Evolutionary conservation across 1,284 basidiomycete species (phyloP), one percentile per base, ranked within the genome.

Genomic region (Chiua sp.): DNA sequence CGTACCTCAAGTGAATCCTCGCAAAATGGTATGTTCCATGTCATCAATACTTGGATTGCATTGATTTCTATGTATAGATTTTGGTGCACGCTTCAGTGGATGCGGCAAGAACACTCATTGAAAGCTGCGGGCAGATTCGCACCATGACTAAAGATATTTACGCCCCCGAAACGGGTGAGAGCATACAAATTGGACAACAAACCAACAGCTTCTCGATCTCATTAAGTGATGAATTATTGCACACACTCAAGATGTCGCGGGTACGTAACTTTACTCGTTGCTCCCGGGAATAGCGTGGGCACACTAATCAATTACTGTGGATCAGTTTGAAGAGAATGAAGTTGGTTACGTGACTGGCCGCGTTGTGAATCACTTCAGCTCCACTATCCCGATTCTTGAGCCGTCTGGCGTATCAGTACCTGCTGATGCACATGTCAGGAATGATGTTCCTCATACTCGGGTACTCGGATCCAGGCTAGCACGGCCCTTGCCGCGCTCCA

Each of bases 271-370:
- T 37, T 32, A 18, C 44, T 51, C 22, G 3, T 37, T 16, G 22
- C 54, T 37, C 30, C 15, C 22, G 2, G 39, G 42, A 39, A 42
- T 23, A 51, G 39, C 48, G 51, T 56, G 7, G 20, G 60, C n/a
- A 56, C 54, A 6, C 58, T 56, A 55, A 54, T 52, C 35, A 55
- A 52, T 51, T 62, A 46, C 55, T 53, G 56, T 55, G 51, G 64
- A 22, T 47, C 11, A 97, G 92, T 98, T 98, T 71, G 98, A 99
- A 71, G 97, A 98, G 70, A 98, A 96, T 73, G 95, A 98, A 74
- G 92, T 99, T 47, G 94, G 92, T 22, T 96, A 91, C 74, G 87
- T 98, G 46, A 88, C 89, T 35, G 97, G 96, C 30, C 86, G 91
- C 30, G 87, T 98, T 33, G 83, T 90, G 7, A 87, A 88, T 50